Percentiles rank a stretch among this genome's conserved stretches.
Evolutionary conservation across 73 alveolate species (phyloP).

Genomic region (Paramecium bursaria): DNA sequence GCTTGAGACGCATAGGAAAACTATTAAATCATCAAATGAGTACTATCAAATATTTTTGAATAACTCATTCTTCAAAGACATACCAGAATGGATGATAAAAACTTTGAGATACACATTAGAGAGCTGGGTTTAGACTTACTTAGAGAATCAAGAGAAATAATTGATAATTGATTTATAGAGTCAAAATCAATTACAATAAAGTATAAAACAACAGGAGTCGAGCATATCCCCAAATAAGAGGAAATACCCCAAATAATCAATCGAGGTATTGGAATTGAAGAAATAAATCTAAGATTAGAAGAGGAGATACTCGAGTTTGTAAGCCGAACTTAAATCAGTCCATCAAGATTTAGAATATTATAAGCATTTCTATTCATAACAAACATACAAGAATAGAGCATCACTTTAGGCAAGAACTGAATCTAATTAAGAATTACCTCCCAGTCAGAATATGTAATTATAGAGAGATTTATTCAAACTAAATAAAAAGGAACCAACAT

Average conservation of each 20-base stretch:
- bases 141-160: neutral
- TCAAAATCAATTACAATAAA: neutral
- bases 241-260: neutral
- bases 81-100: constrained; percentile 38
- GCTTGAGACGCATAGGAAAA: constrained; percentile 1
- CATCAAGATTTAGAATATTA: constrained; percentile 34
- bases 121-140: constrained; percentile 24
- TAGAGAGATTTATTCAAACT: too few species aligned
- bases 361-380: constrained; percentile 31
- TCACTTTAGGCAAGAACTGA: too few species aligned
- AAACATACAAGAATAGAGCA: constrained; percentile 9
- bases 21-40: neutral
- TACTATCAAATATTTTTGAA: constrained; percentile 1
- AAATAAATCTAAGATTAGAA: constrained; percentile 25
- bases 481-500: constrained; percentile 4
- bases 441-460: too few species aligned
- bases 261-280: constrained; percentile 23
- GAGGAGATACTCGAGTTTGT: neutral
- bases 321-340: constrained; percentile 4
- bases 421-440: too few species aligned
- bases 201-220: neutral
- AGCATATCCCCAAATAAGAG: constrained; percentile 34
- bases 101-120: constrained; percentile 23
- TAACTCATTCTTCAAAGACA: constrained; percentile 21
- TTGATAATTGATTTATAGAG: neutral